A percentile compares a stretch with the other conserved stretches of the same genome.
phyloP scores from a whole-genome alignment of 257 asterid genomes.

The Forsythia viridissima region DNA sequence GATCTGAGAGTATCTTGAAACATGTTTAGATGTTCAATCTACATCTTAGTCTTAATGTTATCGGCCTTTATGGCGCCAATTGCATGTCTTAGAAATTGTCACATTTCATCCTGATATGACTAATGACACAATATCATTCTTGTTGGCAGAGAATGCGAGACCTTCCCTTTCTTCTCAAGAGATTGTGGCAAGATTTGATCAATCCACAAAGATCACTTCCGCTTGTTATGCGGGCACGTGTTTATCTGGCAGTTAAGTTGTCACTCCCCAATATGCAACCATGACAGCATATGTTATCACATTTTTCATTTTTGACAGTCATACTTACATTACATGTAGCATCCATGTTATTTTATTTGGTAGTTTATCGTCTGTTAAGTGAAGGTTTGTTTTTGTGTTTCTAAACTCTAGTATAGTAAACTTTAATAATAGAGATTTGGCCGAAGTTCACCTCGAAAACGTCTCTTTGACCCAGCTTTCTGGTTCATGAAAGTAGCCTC shows the following conservation, averaged over 20 bases:
- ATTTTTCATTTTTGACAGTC: slow-evolving; percentile 7
- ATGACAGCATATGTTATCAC: slow-evolving; percentile 10
- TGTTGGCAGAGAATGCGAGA: slow-evolving; percentile 86
- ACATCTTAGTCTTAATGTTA: background rate
- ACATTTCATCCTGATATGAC: slow-evolving; percentile 14
- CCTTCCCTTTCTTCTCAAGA: slow-evolving; percentile 91
- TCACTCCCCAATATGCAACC: slow-evolving; percentile 19
- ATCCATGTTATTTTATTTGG: background rate
- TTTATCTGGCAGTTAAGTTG: slow-evolving; percentile 91
- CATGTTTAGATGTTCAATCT: slow-evolving; percentile 4
- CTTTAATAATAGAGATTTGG: background rate
- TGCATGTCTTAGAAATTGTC: background rate
- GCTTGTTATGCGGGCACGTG: slow-evolving; percentile 70
- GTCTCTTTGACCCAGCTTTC: background rate
- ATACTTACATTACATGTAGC: background rate
- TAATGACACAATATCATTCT: slow-evolving; percentile 22
- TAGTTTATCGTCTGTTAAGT: background rate
- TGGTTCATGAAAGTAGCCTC: background rate
- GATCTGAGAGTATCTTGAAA: background rate
- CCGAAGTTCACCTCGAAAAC: background rate
- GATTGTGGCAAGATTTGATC: slow-evolving; percentile 73
- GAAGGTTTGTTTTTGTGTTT: background rate
- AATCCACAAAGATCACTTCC: slow-evolving; percentile 95
- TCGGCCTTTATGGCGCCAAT: background rate
- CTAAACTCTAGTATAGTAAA: background rate